Conservation (phyloP, 768 basidiomycete species). For the Terana coerulea region DNA sequence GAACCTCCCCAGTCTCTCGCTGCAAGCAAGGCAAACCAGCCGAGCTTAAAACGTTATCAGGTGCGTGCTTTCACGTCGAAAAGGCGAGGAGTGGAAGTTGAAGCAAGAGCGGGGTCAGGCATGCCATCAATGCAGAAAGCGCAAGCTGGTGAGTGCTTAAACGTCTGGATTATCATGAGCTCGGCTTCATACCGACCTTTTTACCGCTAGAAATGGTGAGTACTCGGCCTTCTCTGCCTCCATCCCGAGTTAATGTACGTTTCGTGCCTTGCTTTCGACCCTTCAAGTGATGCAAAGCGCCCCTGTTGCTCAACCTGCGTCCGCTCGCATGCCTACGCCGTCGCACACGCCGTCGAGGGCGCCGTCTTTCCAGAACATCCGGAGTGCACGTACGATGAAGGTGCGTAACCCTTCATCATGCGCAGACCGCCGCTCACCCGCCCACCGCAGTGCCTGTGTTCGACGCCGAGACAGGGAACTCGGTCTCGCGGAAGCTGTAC, state of each 20-base stretch:
- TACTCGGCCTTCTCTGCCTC: constrained; percentile 31
- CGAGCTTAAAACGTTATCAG: constrained; percentile 29
- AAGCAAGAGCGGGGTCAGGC: constrained; percentile 22
- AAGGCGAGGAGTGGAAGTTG: neutral
- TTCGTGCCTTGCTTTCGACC: constrained; percentile 4
- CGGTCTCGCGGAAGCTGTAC: constrained; percentile 50
- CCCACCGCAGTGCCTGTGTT: constrained; percentile 36
- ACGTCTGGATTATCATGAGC: neutral
- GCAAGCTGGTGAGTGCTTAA: constrained; percentile 50
- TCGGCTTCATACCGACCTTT: neutral
- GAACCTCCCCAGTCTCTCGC: neutral
- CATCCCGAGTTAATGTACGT: constrained; percentile 41
- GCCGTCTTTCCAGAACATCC: constrained; percentile 50
- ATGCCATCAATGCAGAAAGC: constrained; percentile 61
- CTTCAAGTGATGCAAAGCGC: constrained; percentile 63
- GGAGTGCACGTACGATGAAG: constrained; percentile 78
- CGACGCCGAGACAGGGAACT: constrained; percentile 36
- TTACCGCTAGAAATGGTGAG: constrained; percentile 24
- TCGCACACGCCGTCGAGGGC: constrained; percentile 59
- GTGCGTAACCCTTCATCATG: constrained; percentile 31
- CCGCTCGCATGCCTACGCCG: constrained; percentile 70
- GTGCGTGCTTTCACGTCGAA: constrained; percentile 13
- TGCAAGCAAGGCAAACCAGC: neutral
- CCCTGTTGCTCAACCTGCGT: constrained; percentile 71
- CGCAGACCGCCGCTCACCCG: neutral